A percentile compares a stretch with the other conserved stretches of the same genome.
These are phyloP conservation scores for Dissophora ornata DNA, from an alignment of 192 early-diverging fungal genomes.

Conservation along the genomic window DNA sequence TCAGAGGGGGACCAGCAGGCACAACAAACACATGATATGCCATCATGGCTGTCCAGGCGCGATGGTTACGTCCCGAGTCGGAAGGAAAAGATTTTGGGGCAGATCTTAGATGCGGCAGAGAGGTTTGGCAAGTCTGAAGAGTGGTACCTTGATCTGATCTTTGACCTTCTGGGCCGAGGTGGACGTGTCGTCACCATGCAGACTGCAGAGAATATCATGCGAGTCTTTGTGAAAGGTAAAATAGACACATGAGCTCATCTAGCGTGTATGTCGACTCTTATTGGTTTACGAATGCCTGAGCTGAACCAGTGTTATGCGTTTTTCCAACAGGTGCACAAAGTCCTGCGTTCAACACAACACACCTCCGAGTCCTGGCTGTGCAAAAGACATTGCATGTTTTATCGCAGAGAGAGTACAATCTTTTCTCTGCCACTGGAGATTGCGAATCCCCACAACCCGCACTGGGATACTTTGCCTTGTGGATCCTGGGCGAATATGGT, in stretches of 20 bases:
- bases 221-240: slow-evolving; percentile 38
- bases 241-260: not conserved
- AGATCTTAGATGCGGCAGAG: slow-evolving; percentile 48
- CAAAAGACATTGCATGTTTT: slow-evolving; percentile 26
- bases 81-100: slow-evolving; percentile 38
- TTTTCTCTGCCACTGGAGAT: not conserved
- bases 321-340: slow-evolving; percentile 26
- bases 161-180: slow-evolving; percentile 26
- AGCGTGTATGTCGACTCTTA: no score
- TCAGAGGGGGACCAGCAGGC: not conserved
- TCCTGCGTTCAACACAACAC: slow-evolving; percentile 19
- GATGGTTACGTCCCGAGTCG: slow-evolving; percentile 3
- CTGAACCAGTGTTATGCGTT: no score
- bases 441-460: not conserved
- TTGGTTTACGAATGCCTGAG: no score
- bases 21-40: not conserved
- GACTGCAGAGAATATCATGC: slow-evolving; percentile 29
- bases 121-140: slow-evolving; percentile 40
- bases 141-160: slow-evolving; percentile 37
- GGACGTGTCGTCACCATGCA: slow-evolving; percentile 19
- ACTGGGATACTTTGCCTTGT: slow-evolving; percentile 26
- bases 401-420: slow-evolving; percentile 7
- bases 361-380: slow-evolving; percentile 24
- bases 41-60: no score
- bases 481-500: slow-evolving; percentile 44